Evolutionary conservation across 2,329 filamentous ascomycete genomes (phyloP).

Genomic region (Nectriaceae sp.): DNA sequence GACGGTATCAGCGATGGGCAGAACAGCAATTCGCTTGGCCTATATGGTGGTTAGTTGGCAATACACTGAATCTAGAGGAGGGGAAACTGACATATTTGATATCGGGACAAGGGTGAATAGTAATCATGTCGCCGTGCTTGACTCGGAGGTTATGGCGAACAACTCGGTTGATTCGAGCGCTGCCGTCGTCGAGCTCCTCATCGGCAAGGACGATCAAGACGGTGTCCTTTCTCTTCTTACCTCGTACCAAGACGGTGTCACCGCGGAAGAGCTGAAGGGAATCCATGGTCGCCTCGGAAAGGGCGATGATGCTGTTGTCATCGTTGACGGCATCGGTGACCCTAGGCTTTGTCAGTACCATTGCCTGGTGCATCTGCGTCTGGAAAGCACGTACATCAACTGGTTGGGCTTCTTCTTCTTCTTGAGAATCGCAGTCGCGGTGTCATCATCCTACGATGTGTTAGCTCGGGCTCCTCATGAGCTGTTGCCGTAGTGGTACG

Average conservation of each 20-base stretch:
- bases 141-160: constrained; percentile 97
- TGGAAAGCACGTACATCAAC: constrained; percentile 70
- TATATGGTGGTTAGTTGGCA: constrained; percentile 38
- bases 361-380: neutral
- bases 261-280: constrained; percentile 96
- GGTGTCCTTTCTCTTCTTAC: constrained; percentile 99
- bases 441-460: constrained; percentile 74
- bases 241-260: constrained; percentile 96
- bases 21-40: constrained; percentile 98
- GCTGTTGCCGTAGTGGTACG: constrained; percentile 35
- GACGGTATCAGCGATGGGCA: constrained; percentile 96
- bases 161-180: constrained; percentile 95
- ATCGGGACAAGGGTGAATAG: constrained; percentile 95
- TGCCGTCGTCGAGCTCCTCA: constrained; percentile 97
- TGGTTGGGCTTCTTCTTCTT: constrained; percentile 99
- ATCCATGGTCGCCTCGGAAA: constrained; percentile 99
- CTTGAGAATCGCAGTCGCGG: constrained; percentile 94
- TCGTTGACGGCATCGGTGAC: constrained; percentile 98
- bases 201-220: constrained; percentile 96
- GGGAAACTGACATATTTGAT: constrained; percentile 94
- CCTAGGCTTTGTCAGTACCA: constrained; percentile 50
- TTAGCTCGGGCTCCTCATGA: constrained; percentile 34
- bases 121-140: constrained; percentile 98
- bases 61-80: neutral
- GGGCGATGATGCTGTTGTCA: constrained; percentile 98